phyloP scores from a whole-genome alignment of 129 eudicot species.

The Flaveria bidentis region DNA sequence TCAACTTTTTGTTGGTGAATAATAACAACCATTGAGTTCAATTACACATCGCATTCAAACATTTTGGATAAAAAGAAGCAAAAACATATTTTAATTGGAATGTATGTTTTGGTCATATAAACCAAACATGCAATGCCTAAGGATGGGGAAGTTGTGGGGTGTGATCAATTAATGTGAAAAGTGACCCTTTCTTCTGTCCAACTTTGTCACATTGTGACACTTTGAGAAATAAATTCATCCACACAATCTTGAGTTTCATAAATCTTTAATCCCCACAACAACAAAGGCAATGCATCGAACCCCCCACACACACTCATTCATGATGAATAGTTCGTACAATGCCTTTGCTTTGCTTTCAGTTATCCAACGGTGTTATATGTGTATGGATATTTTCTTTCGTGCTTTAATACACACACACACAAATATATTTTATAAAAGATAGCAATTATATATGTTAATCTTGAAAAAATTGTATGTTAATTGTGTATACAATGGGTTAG shows the following conservation, averaged over 20 bases:
- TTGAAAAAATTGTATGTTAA: too few species aligned
- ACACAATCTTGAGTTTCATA: constrained; percentile 35
- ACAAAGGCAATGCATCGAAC: constrained; percentile 19
- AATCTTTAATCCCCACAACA: constrained; percentile 14
- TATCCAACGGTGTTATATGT: constrained; percentile 18
- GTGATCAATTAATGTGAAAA: constrained; percentile 39
- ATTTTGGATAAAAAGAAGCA: constrained; percentile 8
- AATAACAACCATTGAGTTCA: constrained; percentile 1
- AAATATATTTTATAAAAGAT: too few species aligned
- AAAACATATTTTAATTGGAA: constrained; percentile 24
- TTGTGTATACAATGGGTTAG: too few species aligned
- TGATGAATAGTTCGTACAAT: constrained; percentile 15
- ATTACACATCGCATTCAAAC: constrained; percentile 15
- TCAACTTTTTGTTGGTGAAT: neutral
- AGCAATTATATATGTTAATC: neutral
- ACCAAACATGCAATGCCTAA: constrained; percentile 26
- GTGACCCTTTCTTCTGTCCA: constrained; percentile 36
- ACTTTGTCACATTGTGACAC: constrained; percentile 38
- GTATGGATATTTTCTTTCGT: constrained; percentile 17
- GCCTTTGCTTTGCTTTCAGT: constrained; percentile 26
- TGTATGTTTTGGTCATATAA: constrained; percentile 15
- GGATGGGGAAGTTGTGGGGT: constrained; percentile 27
- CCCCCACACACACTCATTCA: constrained; percentile 30
- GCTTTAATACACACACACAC: too few species aligned
- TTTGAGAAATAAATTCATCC: constrained; percentile 26